Percentiles rank a stretch among this genome's conserved stretches.
Conservation (phyloP, 768 basidiomycete genomes). For the Lactarius vividus region DNA sequence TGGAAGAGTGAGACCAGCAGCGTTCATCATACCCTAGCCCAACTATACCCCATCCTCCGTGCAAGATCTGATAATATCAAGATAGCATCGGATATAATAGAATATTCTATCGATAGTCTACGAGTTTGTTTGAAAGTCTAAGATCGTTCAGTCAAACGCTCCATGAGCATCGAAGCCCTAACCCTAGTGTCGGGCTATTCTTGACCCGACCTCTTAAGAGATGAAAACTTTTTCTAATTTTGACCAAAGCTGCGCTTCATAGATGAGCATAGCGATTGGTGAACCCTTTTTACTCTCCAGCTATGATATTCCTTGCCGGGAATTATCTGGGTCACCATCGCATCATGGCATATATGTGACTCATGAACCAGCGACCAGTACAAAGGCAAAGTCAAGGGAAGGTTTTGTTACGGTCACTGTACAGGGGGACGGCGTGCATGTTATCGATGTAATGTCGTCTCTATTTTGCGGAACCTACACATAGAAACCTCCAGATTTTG, state of each 20-base stretch:
- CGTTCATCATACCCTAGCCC: conserved; percentile 2
- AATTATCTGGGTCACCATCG: not conserved
- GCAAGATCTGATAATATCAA: conserved; percentile 19
- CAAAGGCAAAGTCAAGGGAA: conserved; percentile 37
- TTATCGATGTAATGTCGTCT: conserved; percentile 59
- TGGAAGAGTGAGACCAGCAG: conserved; percentile 3
- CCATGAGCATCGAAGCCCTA: conserved; percentile 7
- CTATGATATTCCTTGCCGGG: conserved; percentile 20
- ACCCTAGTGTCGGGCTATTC: conserved; percentile 7
- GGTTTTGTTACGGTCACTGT: conserved; percentile 65
- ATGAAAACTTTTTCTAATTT: not conserved
- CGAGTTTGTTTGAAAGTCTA: conserved; percentile 5
- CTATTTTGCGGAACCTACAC: not conserved
- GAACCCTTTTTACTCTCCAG: conserved; percentile 26
- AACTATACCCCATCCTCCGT: conserved; percentile 14
- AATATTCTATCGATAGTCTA: conserved; percentile 23
- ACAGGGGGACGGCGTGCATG: conserved; percentile 72
- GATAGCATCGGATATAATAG: conserved; percentile 20
- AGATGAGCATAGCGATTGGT: conserved; percentile 23
- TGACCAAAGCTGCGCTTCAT: not conserved
- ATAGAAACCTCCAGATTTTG: not conserved
- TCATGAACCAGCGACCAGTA: conserved; percentile 34
- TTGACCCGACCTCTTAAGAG: not conserved
- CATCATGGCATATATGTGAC: conserved; percentile 35
- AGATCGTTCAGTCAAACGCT: not conserved